Conservation (phyloP, 2,329 filamentous ascomycete genomes). For the Shiraia sp. region DNA sequence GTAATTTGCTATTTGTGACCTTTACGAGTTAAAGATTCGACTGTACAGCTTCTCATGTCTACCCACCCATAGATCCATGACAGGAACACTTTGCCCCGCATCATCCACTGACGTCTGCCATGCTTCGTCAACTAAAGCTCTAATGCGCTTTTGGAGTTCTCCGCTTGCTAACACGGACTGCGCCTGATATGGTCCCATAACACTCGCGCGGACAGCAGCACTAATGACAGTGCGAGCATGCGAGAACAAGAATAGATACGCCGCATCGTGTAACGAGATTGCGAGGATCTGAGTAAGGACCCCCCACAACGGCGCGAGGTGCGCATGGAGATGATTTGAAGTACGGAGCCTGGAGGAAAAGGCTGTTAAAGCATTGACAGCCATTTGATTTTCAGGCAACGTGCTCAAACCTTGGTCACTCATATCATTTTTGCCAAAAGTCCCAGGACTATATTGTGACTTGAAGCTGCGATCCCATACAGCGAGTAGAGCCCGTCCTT, state of each 20-base stretch:
- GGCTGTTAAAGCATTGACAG: slow-evolving; percentile 25
- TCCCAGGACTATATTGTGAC: slow-evolving; percentile 18
- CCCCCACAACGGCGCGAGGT: slow-evolving; percentile 73
- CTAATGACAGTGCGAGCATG: slow-evolving; percentile 77
- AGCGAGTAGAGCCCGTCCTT: slow-evolving; percentile 73
- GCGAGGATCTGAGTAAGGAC: slow-evolving; percentile 66
- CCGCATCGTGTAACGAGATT: slow-evolving; percentile 64
- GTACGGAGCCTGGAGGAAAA: slow-evolving; percentile 39
- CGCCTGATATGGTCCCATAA: slow-evolving; percentile 80
- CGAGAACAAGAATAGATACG: slow-evolving; percentile 75
- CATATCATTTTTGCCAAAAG: neutral
- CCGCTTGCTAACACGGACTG: slow-evolving; percentile 70
- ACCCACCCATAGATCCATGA: slow-evolving; percentile 82
- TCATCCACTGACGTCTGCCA: slow-evolving; percentile 64
- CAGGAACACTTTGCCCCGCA: slow-evolving; percentile 74
- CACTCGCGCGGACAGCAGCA: slow-evolving; percentile 74
- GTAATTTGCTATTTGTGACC: too few relatives aligned
- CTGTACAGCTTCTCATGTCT: slow-evolving; percentile 83
- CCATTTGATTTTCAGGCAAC: slow-evolving; percentile 4
- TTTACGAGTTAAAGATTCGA: slow-evolving; percentile 80
- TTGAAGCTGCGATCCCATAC: slow-evolving; percentile 77
- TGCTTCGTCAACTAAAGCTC: slow-evolving; percentile 61
- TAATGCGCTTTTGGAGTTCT: slow-evolving; percentile 62
- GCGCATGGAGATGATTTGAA: slow-evolving; percentile 51
- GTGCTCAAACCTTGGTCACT: neutral